A percentile compares a stretch with the other conserved stretches of the same genome.
phyloP scores from a whole-genome alignment of 495 filamentous ascomycete species.

The Zalerion maritima region DNA sequence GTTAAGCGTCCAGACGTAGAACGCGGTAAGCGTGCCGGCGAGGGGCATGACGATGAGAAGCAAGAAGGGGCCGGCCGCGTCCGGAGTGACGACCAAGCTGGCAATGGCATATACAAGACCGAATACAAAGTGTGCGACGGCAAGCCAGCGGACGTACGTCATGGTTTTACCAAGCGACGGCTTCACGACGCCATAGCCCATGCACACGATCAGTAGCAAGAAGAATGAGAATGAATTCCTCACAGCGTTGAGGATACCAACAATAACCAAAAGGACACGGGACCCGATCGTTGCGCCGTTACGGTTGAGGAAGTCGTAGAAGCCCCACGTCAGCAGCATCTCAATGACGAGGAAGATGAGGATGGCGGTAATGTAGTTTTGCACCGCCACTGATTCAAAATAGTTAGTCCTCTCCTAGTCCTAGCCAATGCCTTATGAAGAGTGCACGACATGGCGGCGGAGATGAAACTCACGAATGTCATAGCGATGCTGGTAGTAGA shows the following conservation, averaged over 20 bases:
- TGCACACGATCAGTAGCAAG: conserved; percentile 94
- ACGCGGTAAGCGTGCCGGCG: conserved; percentile 82
- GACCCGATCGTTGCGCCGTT: conserved; percentile 73
- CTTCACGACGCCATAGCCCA: conserved; percentile 98
- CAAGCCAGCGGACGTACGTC: conserved; percentile 84
- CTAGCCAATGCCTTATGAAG: not conserved
- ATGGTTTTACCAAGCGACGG: conserved; percentile 85
- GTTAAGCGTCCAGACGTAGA: conserved; percentile 98
- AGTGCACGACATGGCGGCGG: not conserved
- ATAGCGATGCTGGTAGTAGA: conserved; percentile 85
- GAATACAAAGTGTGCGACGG: conserved; percentile 85
- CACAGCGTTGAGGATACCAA: conserved; percentile 80
- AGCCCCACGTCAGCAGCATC: conserved; percentile 97
- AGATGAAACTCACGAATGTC: conserved; percentile 56
- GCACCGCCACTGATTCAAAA: conserved; percentile 61
- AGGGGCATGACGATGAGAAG: conserved; percentile 89
- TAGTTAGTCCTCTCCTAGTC: conserved; percentile 13
- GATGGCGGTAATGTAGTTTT: conserved; percentile 98
- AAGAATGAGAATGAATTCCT: conserved; percentile 98
- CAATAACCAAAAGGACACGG: conserved; percentile 75
- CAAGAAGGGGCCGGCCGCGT: conserved; percentile 67
- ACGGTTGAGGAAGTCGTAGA: conserved; percentile 89
- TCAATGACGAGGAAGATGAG: conserved; percentile 87
- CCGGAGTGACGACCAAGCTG: conserved; percentile 76
- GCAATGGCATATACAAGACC: conserved; percentile 87